Evolutionary conservation across 495 filamentous ascomycete species (phyloP), one percentile per base, ranked within the genome.

Genomic region (Penicillium malachiteum): DNA sequence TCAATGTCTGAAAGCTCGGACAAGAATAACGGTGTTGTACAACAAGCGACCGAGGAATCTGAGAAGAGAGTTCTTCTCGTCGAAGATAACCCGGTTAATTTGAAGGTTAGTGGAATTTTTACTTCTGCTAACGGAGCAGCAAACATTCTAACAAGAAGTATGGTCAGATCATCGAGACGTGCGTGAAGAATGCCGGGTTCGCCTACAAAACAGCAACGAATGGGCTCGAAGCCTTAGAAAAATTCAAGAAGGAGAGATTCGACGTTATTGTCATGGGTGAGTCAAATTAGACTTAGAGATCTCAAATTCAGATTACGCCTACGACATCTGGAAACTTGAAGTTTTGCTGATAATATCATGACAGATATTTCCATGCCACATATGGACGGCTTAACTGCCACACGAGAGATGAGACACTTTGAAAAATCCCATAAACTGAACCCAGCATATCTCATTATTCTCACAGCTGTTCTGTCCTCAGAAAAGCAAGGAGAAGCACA

Each of bases 1-100:
- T 10, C 10, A 13, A 30, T n/a, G 17, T 9, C 40, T 7, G 9
- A 2, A 5, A 14, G 17, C 14, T 3, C n/a, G 4, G 17, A 3
- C 0, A 10, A 8, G 17, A 43, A 11, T 43, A 4, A 26, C 4
- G 21, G 21, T 26, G 21, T 4, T 26, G 21, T 26, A 26, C 21
- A 26, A 26, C 21, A 26, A 26, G 21, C 21, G 21, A 26, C 21
- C 21, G 21, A 26, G 21, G 21, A 26, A 26, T 14, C 40, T 5
- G 40, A 21, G 10, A 52, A 55, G 14, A 67, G 68, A 47, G 70
- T 85, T 7, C 76, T 88, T 4, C 67, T 86, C 0, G 84, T 87
- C 0, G 85, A 88, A 55, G 85, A 87, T 55, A 88, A 88, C 65
- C 70, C 76, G 31, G 82, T 88, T 57, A 88, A 88, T 60, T 73